A percentile compares a stretch with the other conserved stretches of the same genome.
Conservation (phyloP, 2,329 filamentous ascomycete species). For the Corinectria fuckeliana region DNA sequence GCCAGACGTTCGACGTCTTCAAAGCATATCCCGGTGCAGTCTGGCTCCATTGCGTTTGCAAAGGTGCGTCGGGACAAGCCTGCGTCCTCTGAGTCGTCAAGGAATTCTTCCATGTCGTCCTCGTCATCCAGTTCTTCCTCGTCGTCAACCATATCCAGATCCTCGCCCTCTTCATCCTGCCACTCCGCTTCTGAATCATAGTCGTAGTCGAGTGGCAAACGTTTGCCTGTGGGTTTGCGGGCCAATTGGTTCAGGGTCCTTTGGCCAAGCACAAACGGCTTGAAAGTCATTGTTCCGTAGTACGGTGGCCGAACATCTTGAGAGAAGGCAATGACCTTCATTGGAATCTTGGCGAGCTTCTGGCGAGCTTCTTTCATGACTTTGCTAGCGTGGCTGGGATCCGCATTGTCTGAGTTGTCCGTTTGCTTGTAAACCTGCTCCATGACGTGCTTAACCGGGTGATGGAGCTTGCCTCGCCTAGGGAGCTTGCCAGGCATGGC, state of each 20-base stretch:
- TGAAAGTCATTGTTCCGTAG: constrained; percentile 73
- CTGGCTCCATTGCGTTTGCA: constrained; percentile 75
- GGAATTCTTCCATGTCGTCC: constrained; percentile 88
- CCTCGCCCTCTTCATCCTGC: constrained; percentile 77
- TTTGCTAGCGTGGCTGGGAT: constrained; percentile 46
- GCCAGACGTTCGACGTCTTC: constrained; percentile 63
- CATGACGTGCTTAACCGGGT: constrained; percentile 68
- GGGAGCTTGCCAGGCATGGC: constrained; percentile 48
- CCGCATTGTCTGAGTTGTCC: constrained; percentile 45
- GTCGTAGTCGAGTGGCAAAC: constrained; percentile 76
- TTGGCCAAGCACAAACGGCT: constrained; percentile 52
- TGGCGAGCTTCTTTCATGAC: constrained; percentile 43
- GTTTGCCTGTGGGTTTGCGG: constrained; percentile 58
- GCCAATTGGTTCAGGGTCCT: constrained; percentile 59
- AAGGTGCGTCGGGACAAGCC: constrained; percentile 62
- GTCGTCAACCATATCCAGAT: constrained; percentile 70
- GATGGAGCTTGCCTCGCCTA: constrained; percentile 55
- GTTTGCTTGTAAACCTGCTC: constrained; percentile 58
- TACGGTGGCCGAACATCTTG: constrained; percentile 75
- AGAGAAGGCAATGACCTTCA: constrained; percentile 68
- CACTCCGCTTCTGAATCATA: constrained; percentile 89
- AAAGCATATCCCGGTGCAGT: constrained; percentile 84
- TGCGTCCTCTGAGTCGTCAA: constrained; percentile 83
- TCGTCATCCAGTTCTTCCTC: constrained; percentile 75
- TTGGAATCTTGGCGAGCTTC: constrained; percentile 60